Conservation (phyloP, 768 basidiomycete genomes). For the Ramaria rubella region DNA sequence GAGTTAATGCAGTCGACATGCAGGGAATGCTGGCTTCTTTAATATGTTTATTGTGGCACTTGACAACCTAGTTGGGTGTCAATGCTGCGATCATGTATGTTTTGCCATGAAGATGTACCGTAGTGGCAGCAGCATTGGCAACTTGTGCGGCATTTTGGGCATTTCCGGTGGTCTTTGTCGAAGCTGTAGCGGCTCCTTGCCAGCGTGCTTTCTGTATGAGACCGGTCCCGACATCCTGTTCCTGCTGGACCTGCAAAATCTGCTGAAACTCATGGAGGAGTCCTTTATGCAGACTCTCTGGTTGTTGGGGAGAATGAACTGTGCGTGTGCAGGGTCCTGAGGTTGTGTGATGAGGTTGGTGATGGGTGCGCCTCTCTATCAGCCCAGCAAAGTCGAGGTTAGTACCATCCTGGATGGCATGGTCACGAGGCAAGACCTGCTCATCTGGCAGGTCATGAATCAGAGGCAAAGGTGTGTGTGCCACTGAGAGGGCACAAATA, state of each 20-base stretch:
- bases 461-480: neutral
- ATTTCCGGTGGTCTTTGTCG: conserved; percentile 17
- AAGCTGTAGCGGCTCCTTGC: neutral
- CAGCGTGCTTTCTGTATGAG: neutral
- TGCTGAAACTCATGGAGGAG: neutral
- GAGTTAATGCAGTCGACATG: neutral
- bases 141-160: conserved; percentile 18
- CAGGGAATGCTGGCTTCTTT: conserved; percentile 7
- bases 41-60: neutral
- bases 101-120: no score
- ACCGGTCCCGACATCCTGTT: neutral
- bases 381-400: conserved; percentile 6
- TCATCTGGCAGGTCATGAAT: neutral
- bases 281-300: neutral
- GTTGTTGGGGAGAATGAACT: neutral
- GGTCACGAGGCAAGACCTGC: neutral
- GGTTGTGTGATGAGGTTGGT: neutral
- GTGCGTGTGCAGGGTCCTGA: neutral
- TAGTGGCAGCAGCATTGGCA: conserved; percentile 8
- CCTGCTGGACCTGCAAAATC: conserved; percentile 8
- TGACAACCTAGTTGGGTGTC: no score
- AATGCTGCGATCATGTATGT: neutral
- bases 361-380: neutral
- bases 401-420: conserved; percentile 20
- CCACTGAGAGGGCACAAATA: neutral